Evolutionary conservation across 2,329 filamentous ascomycete species (phyloP), one percentile per base, ranked within the genome.

Genomic region (Ophiosphaerella herpotricha): DNA sequence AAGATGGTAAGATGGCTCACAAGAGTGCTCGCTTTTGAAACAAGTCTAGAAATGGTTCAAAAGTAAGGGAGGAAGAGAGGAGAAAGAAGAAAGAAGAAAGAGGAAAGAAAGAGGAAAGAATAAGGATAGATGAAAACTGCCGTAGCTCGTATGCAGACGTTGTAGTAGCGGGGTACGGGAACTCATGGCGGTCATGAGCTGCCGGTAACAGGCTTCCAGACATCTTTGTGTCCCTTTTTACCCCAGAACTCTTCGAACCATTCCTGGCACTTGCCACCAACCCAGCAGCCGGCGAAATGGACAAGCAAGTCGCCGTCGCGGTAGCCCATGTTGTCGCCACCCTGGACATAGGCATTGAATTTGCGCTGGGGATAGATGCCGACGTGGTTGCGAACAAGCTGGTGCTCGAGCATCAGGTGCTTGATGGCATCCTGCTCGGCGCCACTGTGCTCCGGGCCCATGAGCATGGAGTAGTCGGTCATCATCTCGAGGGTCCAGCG

Each of bases 231-330:
- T 0, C 57, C 66, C 52, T 55, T 66, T 54, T 63, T 69, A 11
- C 48, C 58, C 72, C 72, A 74, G 48, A 66, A 74, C 46, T 73
- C 61, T 23, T 69, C 62, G 57, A 73, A 76, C 58, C 67, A 64
- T 37, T 64, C 41, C 35, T 58, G 53, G 46, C 74, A 75, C 48
- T 64, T 59, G 39, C 63, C 59, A 21, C 59, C 60, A 6, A 74
- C 71, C 73, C 73, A 75, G 55, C 73, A 75, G 14, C 73, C 74
- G 0, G 73, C 74, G 42, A 76, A 63, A 57, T 75, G 73, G 21
- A 76, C 71, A 7, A 71, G 61, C n/a, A 75, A 48, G 47, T 75
- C 73, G 38, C 73, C 74, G 29, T 70, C 67, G 18, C 63, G 57
- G 58, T 72, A 76, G 18, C 67, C 68, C 73, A 74, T 75, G 43